Evolutionary conservation across 306 rosid species (phyloP).

Genomic region (Lagenaria siceraria): DNA sequence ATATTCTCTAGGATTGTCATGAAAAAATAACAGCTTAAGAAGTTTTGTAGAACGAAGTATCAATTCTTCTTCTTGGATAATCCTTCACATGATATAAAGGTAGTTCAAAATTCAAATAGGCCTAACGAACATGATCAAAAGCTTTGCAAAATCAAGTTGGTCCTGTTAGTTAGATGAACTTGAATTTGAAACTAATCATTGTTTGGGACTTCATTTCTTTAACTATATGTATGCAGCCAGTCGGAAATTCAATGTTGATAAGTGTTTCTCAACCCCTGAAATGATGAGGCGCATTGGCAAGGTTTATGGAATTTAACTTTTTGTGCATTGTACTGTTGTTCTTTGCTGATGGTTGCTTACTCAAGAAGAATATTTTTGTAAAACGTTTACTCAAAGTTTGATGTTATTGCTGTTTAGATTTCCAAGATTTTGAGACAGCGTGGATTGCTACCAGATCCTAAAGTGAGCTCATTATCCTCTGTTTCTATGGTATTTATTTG

Average conservation of each 20-base stretch:
- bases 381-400: slow-evolving; percentile 6
- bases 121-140: background rate
- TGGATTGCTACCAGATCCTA: slow-evolving; percentile 90
- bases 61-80: background rate
- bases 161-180: background rate
- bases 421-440: slow-evolving; percentile 91
- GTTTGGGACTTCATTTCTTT: background rate
- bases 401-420: slow-evolving; percentile 45
- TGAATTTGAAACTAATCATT: background rate
- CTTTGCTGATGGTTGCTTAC: slow-evolving; percentile 7
- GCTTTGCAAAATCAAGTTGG: background rate
- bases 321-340: slow-evolving; percentile 7
- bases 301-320: slow-evolving; percentile 31
- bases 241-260: slow-evolving; percentile 78
- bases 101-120: background rate
- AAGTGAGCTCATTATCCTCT: slow-evolving; percentile 42
- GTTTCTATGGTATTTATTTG: background rate
- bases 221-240: slow-evolving; percentile 32
- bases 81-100: background rate
- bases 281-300: slow-evolving; percentile 88
- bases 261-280: slow-evolving; percentile 95
- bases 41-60: background rate
- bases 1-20: background rate
- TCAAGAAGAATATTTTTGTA: background rate
- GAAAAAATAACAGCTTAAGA: background rate